Percentiles rank a stretch among this genome's conserved stretches.
These are phyloP conservation scores for Arbutus unedo DNA, from an alignment of 148 eudicot species.

Conservation along the genomic window DNA sequence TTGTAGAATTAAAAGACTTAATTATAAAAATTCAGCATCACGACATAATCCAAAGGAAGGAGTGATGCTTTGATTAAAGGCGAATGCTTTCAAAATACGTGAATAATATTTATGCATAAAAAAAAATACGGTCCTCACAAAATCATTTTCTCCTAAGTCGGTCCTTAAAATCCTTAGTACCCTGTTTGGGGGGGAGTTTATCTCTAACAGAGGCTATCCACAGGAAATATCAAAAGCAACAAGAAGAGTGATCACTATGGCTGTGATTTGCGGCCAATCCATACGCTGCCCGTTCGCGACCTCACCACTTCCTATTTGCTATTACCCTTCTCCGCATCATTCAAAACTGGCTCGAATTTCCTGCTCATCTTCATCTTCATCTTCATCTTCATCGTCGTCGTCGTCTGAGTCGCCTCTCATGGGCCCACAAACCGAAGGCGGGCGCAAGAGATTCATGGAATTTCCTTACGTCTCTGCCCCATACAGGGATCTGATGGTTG, in stretches of 20 bases:
- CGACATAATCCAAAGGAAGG: too few species aligned
- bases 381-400: not conserved
- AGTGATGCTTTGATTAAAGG: too few species aligned
- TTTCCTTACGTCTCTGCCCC: conserved; percentile 69
- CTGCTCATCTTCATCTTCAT: not conserved
- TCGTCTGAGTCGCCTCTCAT: conserved; percentile 16
- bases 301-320: not conserved
- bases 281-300: not conserved
- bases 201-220: not conserved
- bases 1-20: too few species aligned
- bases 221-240: not conserved
- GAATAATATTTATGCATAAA: too few species aligned
- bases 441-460: conserved; percentile 42
- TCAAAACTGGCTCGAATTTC: not conserved
- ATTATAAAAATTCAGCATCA: too few species aligned
- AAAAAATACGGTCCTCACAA: too few species aligned
- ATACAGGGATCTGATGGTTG: conserved; percentile 60
- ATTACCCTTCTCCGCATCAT: conserved; percentile 3
- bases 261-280: not conserved
- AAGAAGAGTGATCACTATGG: conserved; percentile 4
- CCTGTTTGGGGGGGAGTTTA: too few species aligned
- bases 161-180: too few species aligned
- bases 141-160: too few species aligned
- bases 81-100: too few species aligned
- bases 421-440: conserved; percentile 16